These are phyloP conservation scores for Piromyces sp. DNA, from an alignment of 192 early-diverging fungal genomes.

Conservation along the genomic window DNA sequence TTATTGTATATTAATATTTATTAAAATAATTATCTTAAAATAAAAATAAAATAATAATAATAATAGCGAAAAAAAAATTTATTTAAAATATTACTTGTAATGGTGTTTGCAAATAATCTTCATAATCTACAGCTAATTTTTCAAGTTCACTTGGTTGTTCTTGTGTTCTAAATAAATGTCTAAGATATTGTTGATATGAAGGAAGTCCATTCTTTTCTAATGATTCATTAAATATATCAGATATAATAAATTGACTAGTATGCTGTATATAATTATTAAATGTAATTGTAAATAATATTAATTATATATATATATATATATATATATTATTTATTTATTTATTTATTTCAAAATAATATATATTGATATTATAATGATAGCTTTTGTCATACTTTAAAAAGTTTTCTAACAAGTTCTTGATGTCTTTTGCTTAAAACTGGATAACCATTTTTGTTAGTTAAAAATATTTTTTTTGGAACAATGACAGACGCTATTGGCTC, in stretches of 20 bases:
- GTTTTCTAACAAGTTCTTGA: slow-evolving; percentile 43
- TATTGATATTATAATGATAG: too few relatives aligned
- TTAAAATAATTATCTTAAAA: too few relatives aligned
- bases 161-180: slow-evolving; percentile 45
- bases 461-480: slow-evolving; percentile 52
- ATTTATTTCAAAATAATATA: too few relatives aligned
- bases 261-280: not conserved
- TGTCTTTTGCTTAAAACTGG: slow-evolving; percentile 70
- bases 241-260: slow-evolving; percentile 14
- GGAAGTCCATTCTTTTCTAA: slow-evolving; percentile 16
- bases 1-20: too few relatives aligned
- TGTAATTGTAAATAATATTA: not conserved
- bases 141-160: slow-evolving; percentile 45
- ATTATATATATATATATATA: not conserved
- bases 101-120: slow-evolving; percentile 75
- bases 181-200: slow-evolving; percentile 61
- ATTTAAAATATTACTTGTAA: slow-evolving; percentile 16
- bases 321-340: too few relatives aligned
- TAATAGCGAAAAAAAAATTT: too few relatives aligned
- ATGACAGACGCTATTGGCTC: slow-evolving; percentile 71
- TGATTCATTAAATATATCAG: slow-evolving; percentile 10
- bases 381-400: slow-evolving; percentile 11
- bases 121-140: slow-evolving; percentile 63
- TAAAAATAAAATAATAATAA: too few relatives aligned
- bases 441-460: slow-evolving; percentile 61